Evolutionary conservation across 2,329 filamentous ascomycete genomes (phyloP).

Genomic region (Dothistroma septosporum): DNA sequence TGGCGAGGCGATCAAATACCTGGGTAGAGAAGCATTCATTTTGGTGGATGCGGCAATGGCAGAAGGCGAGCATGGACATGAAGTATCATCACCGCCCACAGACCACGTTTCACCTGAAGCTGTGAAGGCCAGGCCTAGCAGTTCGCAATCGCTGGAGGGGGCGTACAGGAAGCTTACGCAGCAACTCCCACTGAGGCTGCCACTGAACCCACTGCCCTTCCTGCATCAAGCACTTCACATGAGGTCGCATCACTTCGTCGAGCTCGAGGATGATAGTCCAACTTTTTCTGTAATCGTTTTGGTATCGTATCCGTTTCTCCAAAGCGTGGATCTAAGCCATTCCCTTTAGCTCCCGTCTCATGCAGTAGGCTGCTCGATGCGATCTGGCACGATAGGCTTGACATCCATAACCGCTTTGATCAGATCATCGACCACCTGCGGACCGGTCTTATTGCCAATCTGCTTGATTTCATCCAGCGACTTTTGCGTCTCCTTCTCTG

Average conservation of each 20-base stretch:
- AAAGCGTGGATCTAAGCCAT: not conserved
- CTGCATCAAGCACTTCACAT: not conserved
- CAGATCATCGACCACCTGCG: conserved; percentile 76
- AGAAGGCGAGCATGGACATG: not conserved
- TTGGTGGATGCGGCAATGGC: not conserved
- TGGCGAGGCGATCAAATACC: not conserved
- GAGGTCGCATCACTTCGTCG: not conserved
- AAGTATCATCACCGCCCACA: not conserved
- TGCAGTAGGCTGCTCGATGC: conserved; percentile 31
- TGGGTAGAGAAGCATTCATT: not conserved
- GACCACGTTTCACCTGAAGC: not conserved
- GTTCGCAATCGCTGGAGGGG: not conserved
- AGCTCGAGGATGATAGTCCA: not conserved
- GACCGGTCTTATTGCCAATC: conserved; percentile 73
- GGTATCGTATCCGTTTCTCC: conserved; percentile 1
- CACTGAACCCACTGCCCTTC: not conserved
- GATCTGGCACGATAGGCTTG: conserved; percentile 63
- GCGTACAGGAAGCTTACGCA: not conserved
- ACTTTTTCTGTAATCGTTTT: not conserved
- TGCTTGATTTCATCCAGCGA: conserved; percentile 79
- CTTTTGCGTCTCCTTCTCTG: conserved; percentile 72
- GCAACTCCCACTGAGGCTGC: not conserved
- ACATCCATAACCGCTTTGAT: conserved; percentile 81
- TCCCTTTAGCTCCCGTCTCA: conserved; percentile 5
- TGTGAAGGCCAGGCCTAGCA: not conserved